Evolutionary conservation across 768 basidiomycete genomes (phyloP), one percentile per base, ranked within the genome.

Genomic region (Psilocybe tampanensis): DNA sequence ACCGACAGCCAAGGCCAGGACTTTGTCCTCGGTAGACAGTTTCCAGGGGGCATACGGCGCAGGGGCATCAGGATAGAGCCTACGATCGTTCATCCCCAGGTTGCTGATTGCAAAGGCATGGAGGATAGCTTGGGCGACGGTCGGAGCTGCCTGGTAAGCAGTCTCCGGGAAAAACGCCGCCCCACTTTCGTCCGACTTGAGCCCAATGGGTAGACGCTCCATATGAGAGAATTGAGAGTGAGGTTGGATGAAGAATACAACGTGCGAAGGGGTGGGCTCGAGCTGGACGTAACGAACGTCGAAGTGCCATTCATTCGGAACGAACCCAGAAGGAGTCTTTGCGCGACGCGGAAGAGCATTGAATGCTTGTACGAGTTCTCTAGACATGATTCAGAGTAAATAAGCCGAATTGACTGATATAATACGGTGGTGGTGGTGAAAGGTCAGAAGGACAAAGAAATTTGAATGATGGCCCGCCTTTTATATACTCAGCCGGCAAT

Each of bases 271-370:
- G 13, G 39, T 55, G 13, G 72, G 73, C n/a, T 73, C 65, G 21
- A 75, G 52, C 3, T 67, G 64, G 2, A 75, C 58, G 54, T 68
- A 75, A n/a, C 74, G 71, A 18, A 74, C 33, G 42, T 75, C 72
- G 26, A 75, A 75, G 52, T 74, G 68, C 72, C 74, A 75, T 52
- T 67, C 56, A 49, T 72, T 72, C 9, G 64, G 55, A 1, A 65
- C 62, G 29, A 15, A 33, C 17, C 67, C 65, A 47, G 66, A 64
- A 7, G 67, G 65, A 1, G 55, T 21, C 12, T 56, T 52, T 13
- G 48, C 50, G 8, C 58, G 55, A 11, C 69, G 61, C 39, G 66
- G 63, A 8, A 72, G 58, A 8, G 59, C 54, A 41, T 71, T 73
- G 62, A 69, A 72, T 11, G 50, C 48, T 41, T 66, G 49, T 19